Evolutionary conservation across 306 rosid species (phyloP), one percentile per base, ranked within the genome.

Genomic region (Acacia melanoxylon): DNA sequence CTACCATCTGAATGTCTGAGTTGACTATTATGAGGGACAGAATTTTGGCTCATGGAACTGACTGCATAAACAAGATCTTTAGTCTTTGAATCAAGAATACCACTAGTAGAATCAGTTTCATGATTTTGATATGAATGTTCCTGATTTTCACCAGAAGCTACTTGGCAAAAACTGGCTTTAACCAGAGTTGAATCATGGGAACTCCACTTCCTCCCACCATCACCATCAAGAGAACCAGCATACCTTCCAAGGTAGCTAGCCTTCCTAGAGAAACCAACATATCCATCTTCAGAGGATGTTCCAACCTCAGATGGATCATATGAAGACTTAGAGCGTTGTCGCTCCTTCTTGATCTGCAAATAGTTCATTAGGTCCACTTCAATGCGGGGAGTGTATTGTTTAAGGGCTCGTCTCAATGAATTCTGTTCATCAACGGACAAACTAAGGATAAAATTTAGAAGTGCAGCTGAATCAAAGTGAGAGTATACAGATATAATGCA

Each of bases 401-500:
- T 96, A 78, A 96, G 92, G 84, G 99, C 97, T 68, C 99, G 95
- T 88, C 99, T 91, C 89, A 96, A 81, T 74, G 95, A 90, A 89
- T 96, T 96, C 80, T 96, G 99, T 68, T 92, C 97, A 81, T 96
- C 99, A 84, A 96, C 94, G 31, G 99, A 91, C 83, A 96, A 88
- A 87, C 94, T 89, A 80, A 94, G 91, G 82, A 96, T 96, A 83
- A 86, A 94, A 94, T 94, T 93, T 86, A 96, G 86, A 82, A 96
- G 95, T 20, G 99, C 89, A 59, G 93, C 77, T 25, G 98, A 82
- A 86, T 96, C 99, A 85, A 89, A 96, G 92, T 94, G 95, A 66
- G 99, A 86, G 81, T 96, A 96, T 59, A 96, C 94, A n/a, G 99
- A 94, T 87, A 96, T 92, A 73, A 94, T 88, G 88, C 99, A 94